Conservation (phyloP, 305 asterid genomes). For the Rubia tinctorum region DNA sequence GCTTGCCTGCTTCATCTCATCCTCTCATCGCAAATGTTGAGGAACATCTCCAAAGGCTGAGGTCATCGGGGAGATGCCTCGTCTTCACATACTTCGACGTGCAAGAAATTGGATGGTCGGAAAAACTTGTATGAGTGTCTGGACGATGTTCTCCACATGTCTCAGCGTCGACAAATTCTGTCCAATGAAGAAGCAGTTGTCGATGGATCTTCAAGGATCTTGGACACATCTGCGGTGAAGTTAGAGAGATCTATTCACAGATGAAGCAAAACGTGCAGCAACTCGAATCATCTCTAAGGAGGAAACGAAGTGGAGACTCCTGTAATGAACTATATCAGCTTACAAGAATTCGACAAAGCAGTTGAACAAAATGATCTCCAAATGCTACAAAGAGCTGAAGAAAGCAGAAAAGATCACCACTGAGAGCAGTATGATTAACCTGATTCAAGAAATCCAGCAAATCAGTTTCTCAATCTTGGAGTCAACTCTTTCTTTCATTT, state of each 20-base stretch:
- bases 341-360: constrained; percentile 31
- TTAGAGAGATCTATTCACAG: constrained; percentile 21
- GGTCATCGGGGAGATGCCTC: constrained; percentile 24
- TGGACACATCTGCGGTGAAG: constrained; percentile 26
- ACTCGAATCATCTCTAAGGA: constrained; percentile 36
- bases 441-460: constrained; percentile 34
- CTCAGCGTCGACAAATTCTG: constrained; percentile 19
- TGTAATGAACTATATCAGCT: constrained; percentile 14
- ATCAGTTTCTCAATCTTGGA: constrained; percentile 21
- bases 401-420: background rate
- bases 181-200: constrained; percentile 26
- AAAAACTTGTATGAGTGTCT: constrained; percentile 23
- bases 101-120: constrained; percentile 24
- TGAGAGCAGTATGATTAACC: constrained; percentile 8
- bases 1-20: constrained; percentile 38
- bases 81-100: constrained; percentile 20
- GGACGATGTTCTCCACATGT: constrained; percentile 24
- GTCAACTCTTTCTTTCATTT: constrained; percentile 23
- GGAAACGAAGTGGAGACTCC: constrained; percentile 21
- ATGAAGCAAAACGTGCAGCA: constrained; percentile 34
- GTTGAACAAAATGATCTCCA: constrained; percentile 28
- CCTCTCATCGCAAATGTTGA: constrained; percentile 18
- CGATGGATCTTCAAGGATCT: constrained; percentile 31
- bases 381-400: no score
- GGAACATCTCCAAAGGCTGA: constrained; percentile 27